Percentiles rank a stretch among this genome's conserved stretches.
phyloP scores from a whole-genome alignment of 495 filamentous ascomycete genomes.

The Aspergillus hancockii region DNA sequence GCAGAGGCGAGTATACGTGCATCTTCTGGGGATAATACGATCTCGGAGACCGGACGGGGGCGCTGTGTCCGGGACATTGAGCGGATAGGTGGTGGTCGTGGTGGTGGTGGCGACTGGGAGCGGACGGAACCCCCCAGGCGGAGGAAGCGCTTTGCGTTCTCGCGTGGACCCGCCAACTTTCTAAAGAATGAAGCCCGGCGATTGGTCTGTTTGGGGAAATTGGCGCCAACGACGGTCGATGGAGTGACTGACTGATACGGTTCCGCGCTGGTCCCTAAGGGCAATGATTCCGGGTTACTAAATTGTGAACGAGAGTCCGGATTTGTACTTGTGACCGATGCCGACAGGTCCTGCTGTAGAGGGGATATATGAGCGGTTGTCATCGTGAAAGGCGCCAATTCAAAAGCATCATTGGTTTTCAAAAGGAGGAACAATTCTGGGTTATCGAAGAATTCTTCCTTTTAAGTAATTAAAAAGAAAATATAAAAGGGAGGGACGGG shows the following conservation, averaged over 20 bases:
- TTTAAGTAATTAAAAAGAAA: background rate
- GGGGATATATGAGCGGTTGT: slow-evolving; percentile 38
- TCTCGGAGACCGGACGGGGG: slow-evolving; percentile 45
- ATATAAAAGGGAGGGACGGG: slow-evolving; percentile 5
- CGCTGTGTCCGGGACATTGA: slow-evolving; percentile 24
- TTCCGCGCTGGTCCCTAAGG: slow-evolving; percentile 28
- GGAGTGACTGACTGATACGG: slow-evolving; percentile 21
- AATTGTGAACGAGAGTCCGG: slow-evolving; percentile 24
- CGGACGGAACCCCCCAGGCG: slow-evolving; percentile 40
- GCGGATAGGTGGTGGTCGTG: slow-evolving; percentile 21
- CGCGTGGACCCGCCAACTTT: slow-evolving; percentile 51
- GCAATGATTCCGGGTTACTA: slow-evolving; percentile 20
- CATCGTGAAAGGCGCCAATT: slow-evolving; percentile 24
- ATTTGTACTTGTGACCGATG: slow-evolving; percentile 24
- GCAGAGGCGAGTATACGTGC: slow-evolving; percentile 31
- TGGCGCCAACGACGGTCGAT: slow-evolving; percentile 19
- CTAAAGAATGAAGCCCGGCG: slow-evolving; percentile 37
- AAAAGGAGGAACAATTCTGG: background rate
- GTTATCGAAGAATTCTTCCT: background rate
- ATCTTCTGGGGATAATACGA: slow-evolving; percentile 37
- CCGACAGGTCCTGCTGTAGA: slow-evolving; percentile 32
- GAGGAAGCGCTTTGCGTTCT: slow-evolving; percentile 53
- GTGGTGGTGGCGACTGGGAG: slow-evolving; percentile 24
- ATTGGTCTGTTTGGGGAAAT: slow-evolving; percentile 26
- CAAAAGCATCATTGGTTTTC: slow-evolving; percentile 22